phyloP scores from a whole-genome alignment of 441 rosid species.

The Manihot esculenta region DNA sequence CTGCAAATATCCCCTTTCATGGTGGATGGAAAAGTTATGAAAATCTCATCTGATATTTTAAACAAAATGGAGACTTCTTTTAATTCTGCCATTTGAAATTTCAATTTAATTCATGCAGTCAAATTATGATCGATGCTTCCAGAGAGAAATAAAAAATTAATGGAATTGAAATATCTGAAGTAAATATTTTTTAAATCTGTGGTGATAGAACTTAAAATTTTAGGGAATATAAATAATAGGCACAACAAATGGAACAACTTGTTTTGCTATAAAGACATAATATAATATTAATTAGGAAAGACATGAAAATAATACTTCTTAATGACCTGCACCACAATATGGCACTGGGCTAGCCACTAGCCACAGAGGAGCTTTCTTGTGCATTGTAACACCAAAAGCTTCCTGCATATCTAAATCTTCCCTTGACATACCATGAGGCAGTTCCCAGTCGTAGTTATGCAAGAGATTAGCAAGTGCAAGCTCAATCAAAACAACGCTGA shows the following conservation, averaged over 20 bases:
- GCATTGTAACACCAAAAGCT: conserved; percentile 9
- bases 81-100: not conserved
- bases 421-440: conserved; percentile 14
- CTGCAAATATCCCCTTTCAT: not conserved
- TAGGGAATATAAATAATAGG: too few relatives aligned
- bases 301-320: too few relatives aligned
- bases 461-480: conserved; percentile 41
- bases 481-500: conserved; percentile 36
- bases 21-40: not conserved
- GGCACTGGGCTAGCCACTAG: not conserved
- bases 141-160: too few relatives aligned
- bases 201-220: too few relatives aligned
- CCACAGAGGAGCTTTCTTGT: conserved; percentile 20
- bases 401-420: conserved; percentile 21
- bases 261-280: too few relatives aligned
- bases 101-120: too few relatives aligned
- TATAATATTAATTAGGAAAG: too few relatives aligned
- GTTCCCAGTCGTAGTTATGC: conserved; percentile 34
- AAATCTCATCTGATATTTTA: not conserved
- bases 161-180: too few relatives aligned
- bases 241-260: too few relatives aligned
- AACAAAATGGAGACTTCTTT: not conserved
- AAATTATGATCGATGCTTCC: too few relatives aligned
- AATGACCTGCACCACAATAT: not conserved
- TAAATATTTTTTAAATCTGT: too few relatives aligned